Percentiles rank a stretch among this genome's conserved stretches.
Conservation (phyloP, 306 rosid genomes). For the Vicia villosa region DNA sequence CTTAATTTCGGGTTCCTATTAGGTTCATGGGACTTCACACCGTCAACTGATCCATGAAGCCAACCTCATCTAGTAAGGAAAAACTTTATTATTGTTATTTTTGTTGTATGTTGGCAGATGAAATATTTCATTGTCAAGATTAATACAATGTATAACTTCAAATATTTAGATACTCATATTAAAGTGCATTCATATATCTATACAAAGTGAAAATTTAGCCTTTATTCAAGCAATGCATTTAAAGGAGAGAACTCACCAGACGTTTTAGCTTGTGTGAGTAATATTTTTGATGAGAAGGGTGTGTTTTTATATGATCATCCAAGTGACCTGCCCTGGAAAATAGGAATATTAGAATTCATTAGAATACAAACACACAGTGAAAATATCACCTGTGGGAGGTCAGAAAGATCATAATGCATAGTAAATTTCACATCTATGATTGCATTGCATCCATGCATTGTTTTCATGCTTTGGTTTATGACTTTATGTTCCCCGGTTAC, state of each 20-base stretch:
- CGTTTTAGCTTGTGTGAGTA: constrained; percentile 88
- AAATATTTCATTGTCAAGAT: constrained; percentile 16
- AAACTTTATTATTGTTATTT: constrained; percentile 5
- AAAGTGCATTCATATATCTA: constrained; percentile 18
- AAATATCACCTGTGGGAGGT: constrained; percentile 11
- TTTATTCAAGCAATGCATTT: constrained; percentile 22
- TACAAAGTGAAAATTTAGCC: constrained; percentile 6
- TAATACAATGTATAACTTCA: constrained; percentile 17
- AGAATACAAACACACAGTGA: constrained; percentile 2
- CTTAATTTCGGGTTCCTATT: too few relatives aligned
- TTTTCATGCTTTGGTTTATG: not conserved
- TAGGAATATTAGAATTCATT: constrained; percentile 28
- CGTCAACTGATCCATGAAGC: not conserved
- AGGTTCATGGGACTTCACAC: not conserved
- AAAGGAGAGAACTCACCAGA: constrained; percentile 56
- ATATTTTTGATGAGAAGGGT: constrained; percentile 67
- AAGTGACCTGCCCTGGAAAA: constrained; percentile 83
- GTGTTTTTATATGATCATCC: constrained; percentile 66
- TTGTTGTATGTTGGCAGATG: constrained; percentile 8
- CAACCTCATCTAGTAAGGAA: constrained; percentile 8
- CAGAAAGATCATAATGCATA: constrained; percentile 32
- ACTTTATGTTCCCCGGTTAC: not conserved
- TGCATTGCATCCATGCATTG: constrained; percentile 20
- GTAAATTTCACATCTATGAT: constrained; percentile 1
- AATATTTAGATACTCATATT: constrained; percentile 11